Conservation (phyloP, 805 yeast genomes). For the Komagataella ulmi region DNA sequence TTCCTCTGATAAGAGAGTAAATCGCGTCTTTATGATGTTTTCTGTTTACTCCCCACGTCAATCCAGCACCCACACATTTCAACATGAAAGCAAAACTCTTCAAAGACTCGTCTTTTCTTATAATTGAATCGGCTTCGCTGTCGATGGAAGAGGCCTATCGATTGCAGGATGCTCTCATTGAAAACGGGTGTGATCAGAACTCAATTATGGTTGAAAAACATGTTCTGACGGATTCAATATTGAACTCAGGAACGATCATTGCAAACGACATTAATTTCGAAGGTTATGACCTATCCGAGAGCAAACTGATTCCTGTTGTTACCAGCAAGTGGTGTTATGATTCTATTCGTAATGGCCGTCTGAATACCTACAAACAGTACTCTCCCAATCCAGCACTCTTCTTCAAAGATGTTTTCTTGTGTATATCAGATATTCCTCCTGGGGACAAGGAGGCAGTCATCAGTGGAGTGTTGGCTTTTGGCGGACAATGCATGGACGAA, state of each 20-base stretch:
- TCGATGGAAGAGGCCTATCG: background rate
- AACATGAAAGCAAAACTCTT: background rate
- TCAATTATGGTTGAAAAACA: constrained; percentile 6
- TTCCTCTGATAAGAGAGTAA: background rate
- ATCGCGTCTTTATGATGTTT: background rate
- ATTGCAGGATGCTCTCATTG: constrained; percentile 4
- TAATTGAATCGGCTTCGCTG: constrained; percentile 4
- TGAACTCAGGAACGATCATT: constrained; percentile 32
- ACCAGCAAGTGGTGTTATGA: constrained; percentile 46
- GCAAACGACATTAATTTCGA: constrained; percentile 38
- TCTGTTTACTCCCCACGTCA: background rate
- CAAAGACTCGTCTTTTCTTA: constrained; percentile 1
- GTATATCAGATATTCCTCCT: constrained; percentile 41
- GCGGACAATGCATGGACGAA: constrained; percentile 57
- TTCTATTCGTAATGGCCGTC: constrained; percentile 24
- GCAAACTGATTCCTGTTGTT: constrained; percentile 53
- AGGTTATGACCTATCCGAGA: constrained; percentile 30
- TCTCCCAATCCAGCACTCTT: constrained; percentile 63
- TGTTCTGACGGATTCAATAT: constrained; percentile 4
- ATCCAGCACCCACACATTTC: background rate
- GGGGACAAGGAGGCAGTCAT: constrained; percentile 57
- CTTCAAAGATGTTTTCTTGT: constrained; percentile 46
- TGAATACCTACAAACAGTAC: constrained; percentile 41
- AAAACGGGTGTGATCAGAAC: constrained; percentile 8
- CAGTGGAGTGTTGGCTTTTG: constrained; percentile 58